Evolutionary conservation across 495 filamentous ascomycete genomes (phyloP).

Genomic region (Podospora bellae-mahoneyi): DNA sequence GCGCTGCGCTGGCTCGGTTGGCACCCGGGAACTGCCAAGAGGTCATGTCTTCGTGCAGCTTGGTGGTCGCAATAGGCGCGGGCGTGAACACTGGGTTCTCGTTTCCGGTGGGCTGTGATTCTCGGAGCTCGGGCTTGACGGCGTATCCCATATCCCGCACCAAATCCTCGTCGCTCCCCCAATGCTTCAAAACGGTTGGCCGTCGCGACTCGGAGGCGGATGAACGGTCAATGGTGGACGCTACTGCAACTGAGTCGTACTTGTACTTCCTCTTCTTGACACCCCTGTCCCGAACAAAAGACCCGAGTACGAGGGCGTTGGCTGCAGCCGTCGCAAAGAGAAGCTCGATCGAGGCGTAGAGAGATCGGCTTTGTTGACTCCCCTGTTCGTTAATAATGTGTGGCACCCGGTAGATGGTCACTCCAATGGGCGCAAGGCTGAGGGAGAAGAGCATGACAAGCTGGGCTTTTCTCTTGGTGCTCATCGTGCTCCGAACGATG

Average conservation of each 20-base stretch:
- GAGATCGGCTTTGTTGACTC: conserved; percentile 69
- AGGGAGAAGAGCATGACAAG: conserved; percentile 75
- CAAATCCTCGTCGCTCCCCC: conserved; percentile 82
- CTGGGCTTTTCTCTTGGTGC: conserved; percentile 57
- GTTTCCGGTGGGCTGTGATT: conserved; percentile 26
- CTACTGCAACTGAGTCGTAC: conserved; percentile 45
- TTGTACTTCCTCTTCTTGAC: conserved; percentile 75
- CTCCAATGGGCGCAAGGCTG: conserved; percentile 70
- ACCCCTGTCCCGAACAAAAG: conserved; percentile 75
- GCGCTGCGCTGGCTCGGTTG: conserved; percentile 24
- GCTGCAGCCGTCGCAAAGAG: conserved; percentile 73
- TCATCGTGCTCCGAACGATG: conserved; percentile 70
- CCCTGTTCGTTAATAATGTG: conserved; percentile 60
- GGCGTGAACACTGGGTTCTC: conserved; percentile 25
- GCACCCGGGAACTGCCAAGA: conserved; percentile 40
- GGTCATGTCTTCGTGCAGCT: conserved; percentile 31
- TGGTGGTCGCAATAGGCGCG: conserved; percentile 29
- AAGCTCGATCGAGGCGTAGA: conserved; percentile 73
- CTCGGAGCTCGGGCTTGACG: conserved; percentile 56
- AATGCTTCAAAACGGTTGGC: conserved; percentile 55
- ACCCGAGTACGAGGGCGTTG: conserved; percentile 75
- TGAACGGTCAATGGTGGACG: conserved; percentile 45
- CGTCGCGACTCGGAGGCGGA: conserved; percentile 41
- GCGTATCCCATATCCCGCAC: conserved; percentile 68
- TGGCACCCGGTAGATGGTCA: conserved; percentile 74